Conservation (phyloP, 2,329 filamentous ascomycete species). For the Alternaria gaisen region DNA sequence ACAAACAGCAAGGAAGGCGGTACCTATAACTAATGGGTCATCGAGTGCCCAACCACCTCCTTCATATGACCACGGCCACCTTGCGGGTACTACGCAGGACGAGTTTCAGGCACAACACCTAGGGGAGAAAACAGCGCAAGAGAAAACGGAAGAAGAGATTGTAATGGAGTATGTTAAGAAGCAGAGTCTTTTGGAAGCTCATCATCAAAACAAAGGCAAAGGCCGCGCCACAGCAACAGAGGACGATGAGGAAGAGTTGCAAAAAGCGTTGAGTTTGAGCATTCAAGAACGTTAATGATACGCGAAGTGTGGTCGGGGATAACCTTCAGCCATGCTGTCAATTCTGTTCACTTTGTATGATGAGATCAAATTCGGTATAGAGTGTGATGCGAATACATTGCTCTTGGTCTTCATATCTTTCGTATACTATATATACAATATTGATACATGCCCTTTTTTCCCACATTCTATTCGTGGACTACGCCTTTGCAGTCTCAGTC, state of each 20-base stretch:
- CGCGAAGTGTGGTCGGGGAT: background rate
- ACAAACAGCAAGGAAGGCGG: background rate
- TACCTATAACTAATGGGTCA: rapidly evolving
- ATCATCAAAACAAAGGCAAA: conserved; percentile 50
- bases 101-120: conserved; percentile 35
- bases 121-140: conserved; percentile 41
- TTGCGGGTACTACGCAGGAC: background rate
- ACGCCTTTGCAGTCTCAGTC: conserved; percentile 24
- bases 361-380: background rate
- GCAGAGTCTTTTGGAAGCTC: conserved; percentile 75
- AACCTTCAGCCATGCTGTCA: background rate
- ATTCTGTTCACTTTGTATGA: background rate
- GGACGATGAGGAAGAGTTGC: background rate
- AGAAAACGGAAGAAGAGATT: conserved; percentile 72
- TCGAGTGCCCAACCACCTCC: background rate
- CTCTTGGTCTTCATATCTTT: conserved; percentile 2
- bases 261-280: background rate
- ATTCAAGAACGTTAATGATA: background rate
- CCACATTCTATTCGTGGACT: background rate
- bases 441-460: conserved; percentile 6
- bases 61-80: background rate
- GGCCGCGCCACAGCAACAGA: background rate
- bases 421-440: conserved; percentile 3
- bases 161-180: conserved; percentile 80
- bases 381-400: background rate